A percentile compares a stretch with the other conserved stretches of the same genome.
Evolutionary conservation across 345 rosid genomes (phyloP).

Genomic region (Dipteronia sinensis): DNA sequence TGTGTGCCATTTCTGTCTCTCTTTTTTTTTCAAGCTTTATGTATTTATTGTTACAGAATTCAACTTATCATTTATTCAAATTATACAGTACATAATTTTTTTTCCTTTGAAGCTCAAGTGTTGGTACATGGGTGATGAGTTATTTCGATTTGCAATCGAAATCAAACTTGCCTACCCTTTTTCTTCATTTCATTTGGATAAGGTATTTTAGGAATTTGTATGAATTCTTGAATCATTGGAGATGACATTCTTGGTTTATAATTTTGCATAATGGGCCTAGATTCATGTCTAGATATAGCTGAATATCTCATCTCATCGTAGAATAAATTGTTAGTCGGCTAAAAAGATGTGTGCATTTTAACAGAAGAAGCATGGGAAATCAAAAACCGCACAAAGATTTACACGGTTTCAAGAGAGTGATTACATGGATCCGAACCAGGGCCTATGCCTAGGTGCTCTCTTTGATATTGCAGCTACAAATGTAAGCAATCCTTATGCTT

Average conservation of each 20-base stretch:
- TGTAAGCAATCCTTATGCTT: slow-evolving; percentile 39
- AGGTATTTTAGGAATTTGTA: not conserved
- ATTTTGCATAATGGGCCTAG: not conserved
- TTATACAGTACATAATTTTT: no score
- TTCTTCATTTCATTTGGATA: not conserved
- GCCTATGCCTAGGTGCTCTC: slow-evolving; percentile 84
- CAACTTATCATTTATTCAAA: not conserved
- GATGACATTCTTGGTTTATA: not conserved
- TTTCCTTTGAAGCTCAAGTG: not conserved
- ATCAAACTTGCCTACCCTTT: no score
- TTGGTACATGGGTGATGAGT: not conserved
- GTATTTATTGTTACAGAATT: no score
- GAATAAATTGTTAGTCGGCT: not conserved
- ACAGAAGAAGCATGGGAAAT: slow-evolving; percentile 63
- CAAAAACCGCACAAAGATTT: slow-evolving; percentile 46
- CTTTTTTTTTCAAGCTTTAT: not conserved
- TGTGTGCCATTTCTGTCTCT: slow-evolving; percentile 37
- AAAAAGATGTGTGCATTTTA: slow-evolving; percentile 1
- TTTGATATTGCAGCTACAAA: slow-evolving; percentile 94
- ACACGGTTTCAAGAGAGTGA: slow-evolving; percentile 77
- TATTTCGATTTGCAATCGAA: not conserved
- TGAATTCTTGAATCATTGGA: not conserved
- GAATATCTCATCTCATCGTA: not conserved
- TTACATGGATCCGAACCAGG: slow-evolving; percentile 88
- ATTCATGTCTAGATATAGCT: not conserved